Base-by-base conservation (phyloP, 2,329 filamentous ascomycete species). In the Colletotrichum theobromicola region DNA sequence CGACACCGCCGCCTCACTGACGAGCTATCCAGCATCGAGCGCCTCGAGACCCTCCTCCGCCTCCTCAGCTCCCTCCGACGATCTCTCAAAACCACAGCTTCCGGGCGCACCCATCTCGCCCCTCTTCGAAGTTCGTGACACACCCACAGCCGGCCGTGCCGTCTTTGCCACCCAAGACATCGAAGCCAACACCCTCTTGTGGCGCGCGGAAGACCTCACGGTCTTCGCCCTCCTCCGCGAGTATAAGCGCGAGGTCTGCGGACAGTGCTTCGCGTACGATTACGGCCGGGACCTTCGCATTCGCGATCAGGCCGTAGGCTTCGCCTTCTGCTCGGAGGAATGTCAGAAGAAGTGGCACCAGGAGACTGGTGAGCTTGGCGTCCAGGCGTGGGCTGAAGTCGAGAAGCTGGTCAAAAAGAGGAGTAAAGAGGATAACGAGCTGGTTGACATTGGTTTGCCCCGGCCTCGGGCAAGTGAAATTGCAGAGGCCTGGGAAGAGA, bases 1-100 rank as follows among this genome's bases (percentile, higher is more conserved):
- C 37, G 68, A 72, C 61, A 46, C 55, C 10, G 15, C 55, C 12
- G 70, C 67, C 13, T 46, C 58, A 67, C 67, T 74, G 50, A 74
- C 72, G 21, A 70, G 68, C 68, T 74, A 74, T 15, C 61, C 72
- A 62, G 61, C 68, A 28, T 74, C 72, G 16, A 74, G 86, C 76
- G 88, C 55, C 42, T 74, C 72, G 9, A 60, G 72, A 16, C 68
- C 72, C 13, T 74, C 72, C 5, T 67, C 72, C 8, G 55, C 55
- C 68, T 74, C 72, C 7, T 74, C 72, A 13, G 61, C 55, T 34
- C 55, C 72, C 2, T 37, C 16, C 18, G 67, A 70, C 35, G 58
- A 60, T 58, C 34, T 30, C 4, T 15, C 42, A 3, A 72, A 62
- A 10, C n/a, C 42, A 8, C n/a, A 46, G 4, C 61, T 67, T n/a